A percentile compares a stretch with the other conserved stretches of the same genome.
These are phyloP conservation scores for Clathrus columnatus DNA, from an alignment of 768 basidiomycete species.

Conservation along the genomic window DNA sequence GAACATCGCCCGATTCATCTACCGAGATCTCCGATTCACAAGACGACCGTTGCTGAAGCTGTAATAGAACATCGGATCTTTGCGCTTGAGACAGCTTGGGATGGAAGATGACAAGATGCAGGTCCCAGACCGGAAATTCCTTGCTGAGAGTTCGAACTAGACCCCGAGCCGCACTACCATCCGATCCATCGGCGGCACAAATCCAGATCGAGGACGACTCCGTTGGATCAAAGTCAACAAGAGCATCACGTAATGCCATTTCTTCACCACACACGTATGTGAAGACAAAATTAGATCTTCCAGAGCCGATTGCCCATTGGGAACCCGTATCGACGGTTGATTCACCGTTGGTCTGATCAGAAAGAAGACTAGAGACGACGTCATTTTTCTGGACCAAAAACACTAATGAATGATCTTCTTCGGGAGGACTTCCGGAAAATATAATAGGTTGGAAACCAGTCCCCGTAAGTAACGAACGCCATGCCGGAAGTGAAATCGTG, in stretches of 20 bases:
- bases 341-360: background rate
- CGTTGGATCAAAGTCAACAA: conserved; percentile 11
- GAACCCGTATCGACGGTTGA: background rate
- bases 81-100: conserved; percentile 12
- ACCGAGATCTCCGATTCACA: conserved; percentile 20
- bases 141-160: conserved; percentile 23
- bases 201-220: conserved; percentile 21
- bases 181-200: conserved; percentile 20
- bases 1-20: conserved; percentile 19
- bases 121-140: conserved; percentile 25
- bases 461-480: background rate
- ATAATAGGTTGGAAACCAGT: conserved; percentile 6
- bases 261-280: conserved; percentile 16
- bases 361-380: background rate
- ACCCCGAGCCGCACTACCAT: conserved; percentile 25
- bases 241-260: conserved; percentile 14
- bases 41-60: background rate
- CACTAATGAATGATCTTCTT: conserved; percentile 8
- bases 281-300: conserved; percentile 8
- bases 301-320: background rate
- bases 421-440: conserved; percentile 5
- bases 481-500: conserved; percentile 3
- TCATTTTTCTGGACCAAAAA: conserved; percentile 6
- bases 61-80: conserved; percentile 1
- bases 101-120: conserved; percentile 24